Evolutionary conservation across 169 alveolate species (phyloP).

Genomic region (Eimeria praecox): DNA sequence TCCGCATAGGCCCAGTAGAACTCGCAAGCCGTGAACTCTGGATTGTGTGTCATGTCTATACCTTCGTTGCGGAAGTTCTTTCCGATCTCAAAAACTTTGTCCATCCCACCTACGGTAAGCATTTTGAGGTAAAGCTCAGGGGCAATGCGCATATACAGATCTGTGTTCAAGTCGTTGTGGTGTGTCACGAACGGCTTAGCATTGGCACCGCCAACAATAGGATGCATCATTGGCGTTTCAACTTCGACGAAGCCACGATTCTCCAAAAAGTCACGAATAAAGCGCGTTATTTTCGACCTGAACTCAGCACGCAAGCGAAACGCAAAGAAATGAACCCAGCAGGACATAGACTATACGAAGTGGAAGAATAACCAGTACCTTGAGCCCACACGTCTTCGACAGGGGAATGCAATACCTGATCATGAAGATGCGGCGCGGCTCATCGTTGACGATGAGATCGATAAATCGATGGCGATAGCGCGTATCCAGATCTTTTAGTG

Average conservation of each 20-base stretch:
- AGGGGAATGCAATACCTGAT: constrained; percentile 88
- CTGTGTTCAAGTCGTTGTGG: constrained; percentile 98
- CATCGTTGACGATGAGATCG: constrained; percentile 96
- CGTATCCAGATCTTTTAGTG: constrained; percentile 97
- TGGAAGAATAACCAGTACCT: not conserved
- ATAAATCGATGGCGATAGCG: constrained; percentile 97
- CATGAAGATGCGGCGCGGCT: constrained; percentile 93
- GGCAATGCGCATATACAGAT: constrained; percentile 98
- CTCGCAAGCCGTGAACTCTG: constrained; percentile 99
- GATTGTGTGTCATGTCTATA: constrained; percentile 98
- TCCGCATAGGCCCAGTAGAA: constrained; percentile 98
- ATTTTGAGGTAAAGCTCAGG: constrained; percentile 99
- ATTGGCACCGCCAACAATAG: constrained; percentile 98
- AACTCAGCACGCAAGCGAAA: not conserved
- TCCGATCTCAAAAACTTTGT: constrained; percentile 99
- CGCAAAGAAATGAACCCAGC: not conserved
- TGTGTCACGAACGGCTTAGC: constrained; percentile 99
- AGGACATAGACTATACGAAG: not conserved
- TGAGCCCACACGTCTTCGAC: not conserved
- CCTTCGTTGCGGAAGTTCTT: constrained; percentile 99
- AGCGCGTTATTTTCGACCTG: constrained; percentile 91
- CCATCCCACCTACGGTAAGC: constrained; percentile 98
- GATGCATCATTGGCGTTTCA: constrained; percentile 99
- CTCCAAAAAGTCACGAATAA: constrained; percentile 93
- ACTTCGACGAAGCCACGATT: constrained; percentile 96